A percentile compares a stretch with the other conserved stretches of the same genome.
Evolutionary conservation across 116 monocot genomes (phyloP).

Genomic region (Iris pallida): DNA sequence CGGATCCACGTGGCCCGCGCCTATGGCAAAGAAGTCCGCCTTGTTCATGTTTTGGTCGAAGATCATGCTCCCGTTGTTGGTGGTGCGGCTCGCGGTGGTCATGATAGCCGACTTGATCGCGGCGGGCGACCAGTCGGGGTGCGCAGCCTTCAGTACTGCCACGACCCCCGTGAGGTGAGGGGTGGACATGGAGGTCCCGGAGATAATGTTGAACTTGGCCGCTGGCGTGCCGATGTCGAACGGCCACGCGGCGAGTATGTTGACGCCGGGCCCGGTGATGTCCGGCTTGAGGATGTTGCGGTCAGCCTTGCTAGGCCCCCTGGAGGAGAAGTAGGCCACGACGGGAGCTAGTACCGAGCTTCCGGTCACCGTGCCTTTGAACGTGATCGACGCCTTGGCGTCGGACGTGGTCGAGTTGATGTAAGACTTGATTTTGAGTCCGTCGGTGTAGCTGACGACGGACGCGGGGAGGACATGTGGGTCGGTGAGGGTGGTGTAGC

Average conservation of each 20-base stretch:
- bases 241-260: conserved; percentile 20
- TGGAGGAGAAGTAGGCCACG: conserved; percentile 19
- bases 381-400: conserved; percentile 2
- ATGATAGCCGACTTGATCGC: conserved; percentile 43
- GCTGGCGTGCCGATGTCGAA: background rate
- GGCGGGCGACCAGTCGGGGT: conserved; percentile 38
- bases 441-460: conserved; percentile 5
- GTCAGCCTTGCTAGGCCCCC: conserved; percentile 23
- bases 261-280: conserved; percentile 31
- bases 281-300: conserved; percentile 32
- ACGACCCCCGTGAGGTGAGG: conserved; percentile 29
- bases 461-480: conserved; percentile 17
- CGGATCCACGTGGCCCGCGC: conserved; percentile 36
- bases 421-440: conserved; percentile 6
- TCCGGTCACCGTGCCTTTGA: conserved; percentile 10
- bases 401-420: background rate
- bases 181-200: conserved; percentile 33
- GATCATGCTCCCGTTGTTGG: conserved; percentile 12
- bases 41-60: background rate
- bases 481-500: conserved; percentile 6
- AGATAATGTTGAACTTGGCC: conserved; percentile 19
- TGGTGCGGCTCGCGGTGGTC: conserved; percentile 18
- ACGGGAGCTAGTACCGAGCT: background rate
- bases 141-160: conserved; percentile 24
- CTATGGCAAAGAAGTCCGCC: conserved; percentile 15